Conservation (phyloP, 352 stramenopile genomes). For the Globisporangium viniferum region DNA sequence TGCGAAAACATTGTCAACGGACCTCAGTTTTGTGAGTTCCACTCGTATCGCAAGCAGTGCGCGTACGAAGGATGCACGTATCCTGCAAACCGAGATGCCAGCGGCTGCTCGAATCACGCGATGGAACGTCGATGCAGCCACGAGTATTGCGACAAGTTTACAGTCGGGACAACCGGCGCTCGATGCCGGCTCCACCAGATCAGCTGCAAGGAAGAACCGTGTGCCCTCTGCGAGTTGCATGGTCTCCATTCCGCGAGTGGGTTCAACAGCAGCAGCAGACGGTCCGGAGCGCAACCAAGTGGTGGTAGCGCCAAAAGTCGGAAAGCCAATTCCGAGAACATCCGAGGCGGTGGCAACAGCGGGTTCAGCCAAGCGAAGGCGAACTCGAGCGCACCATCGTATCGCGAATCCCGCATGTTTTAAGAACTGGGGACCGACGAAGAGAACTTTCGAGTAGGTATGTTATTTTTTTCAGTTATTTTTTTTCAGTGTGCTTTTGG, state of each 20-base stretch:
- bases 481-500: background rate
- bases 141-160: slow-evolving; percentile 64
- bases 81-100: slow-evolving; percentile 25
- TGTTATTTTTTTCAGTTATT: slow-evolving; percentile 4
- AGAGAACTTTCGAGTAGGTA: background rate
- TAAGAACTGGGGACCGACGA: background rate
- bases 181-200: slow-evolving; percentile 52
- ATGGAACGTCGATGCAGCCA: slow-evolving; percentile 50
- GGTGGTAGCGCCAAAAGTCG: background rate
- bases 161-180: slow-evolving; percentile 17
- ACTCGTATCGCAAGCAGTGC: slow-evolving; percentile 49
- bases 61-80: slow-evolving; percentile 56
- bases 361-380: background rate
- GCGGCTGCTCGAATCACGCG: slow-evolving; percentile 45
- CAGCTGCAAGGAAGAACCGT: slow-evolving; percentile 46
- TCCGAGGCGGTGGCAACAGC: slow-evolving; percentile 7
- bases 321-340: slow-evolving; percentile 11
- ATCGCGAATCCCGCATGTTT: background rate
- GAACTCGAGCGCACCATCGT: background rate
- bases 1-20: slow-evolving; percentile 58
- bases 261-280: background rate
- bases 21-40: slow-evolving; percentile 56
- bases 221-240: slow-evolving; percentile 47
- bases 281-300: background rate
- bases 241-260: background rate